A percentile compares a stretch with the other conserved stretches of the same genome.
phyloP scores from a whole-genome alignment of 345 rosid genomes.

The Turnera subulata region DNA sequence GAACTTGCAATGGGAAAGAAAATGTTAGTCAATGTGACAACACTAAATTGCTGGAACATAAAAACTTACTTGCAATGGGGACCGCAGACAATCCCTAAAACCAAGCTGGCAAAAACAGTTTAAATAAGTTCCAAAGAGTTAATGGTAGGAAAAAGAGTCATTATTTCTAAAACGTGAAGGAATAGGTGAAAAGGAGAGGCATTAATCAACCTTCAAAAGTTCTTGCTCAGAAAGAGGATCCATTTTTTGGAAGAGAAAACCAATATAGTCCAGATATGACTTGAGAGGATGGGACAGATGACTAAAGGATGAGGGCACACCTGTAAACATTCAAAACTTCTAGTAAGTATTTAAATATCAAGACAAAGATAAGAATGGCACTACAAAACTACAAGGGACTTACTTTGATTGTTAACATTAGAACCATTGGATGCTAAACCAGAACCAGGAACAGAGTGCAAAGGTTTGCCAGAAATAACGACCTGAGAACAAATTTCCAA shows the following conservation, averaged over 20 bases:
- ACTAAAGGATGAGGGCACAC: conserved; percentile 46
- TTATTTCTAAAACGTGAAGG: background rate
- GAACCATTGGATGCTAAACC: conserved; percentile 27
- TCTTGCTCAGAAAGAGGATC: conserved; percentile 93
- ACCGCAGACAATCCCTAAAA: conserved; percentile 86
- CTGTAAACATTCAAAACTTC: conserved; percentile 26
- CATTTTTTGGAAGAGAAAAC: conserved; percentile 82
- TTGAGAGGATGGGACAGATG: conserved; percentile 48
- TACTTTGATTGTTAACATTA: conserved; percentile 1
- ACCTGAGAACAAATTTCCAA: conserved; percentile 35
- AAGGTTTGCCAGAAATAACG: conserved; percentile 48
- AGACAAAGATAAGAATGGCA: no score
- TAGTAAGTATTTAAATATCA: conserved; percentile 13
- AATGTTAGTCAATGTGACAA: background rate
- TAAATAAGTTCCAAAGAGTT: conserved; percentile 21
- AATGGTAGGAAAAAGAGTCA: conserved; percentile 3
- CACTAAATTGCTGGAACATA: no score
- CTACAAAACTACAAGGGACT: conserved; percentile 13
- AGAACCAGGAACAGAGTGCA: conserved; percentile 27
- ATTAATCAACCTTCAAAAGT: conserved; percentile 65
- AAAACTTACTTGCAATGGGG: conserved; percentile 88
- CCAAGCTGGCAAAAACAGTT: conserved; percentile 60
- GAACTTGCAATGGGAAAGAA: background rate
- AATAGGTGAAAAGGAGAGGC: background rate
- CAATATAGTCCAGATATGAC: conserved; percentile 84